Percentiles rank a stretch among this genome's conserved stretches.
These are phyloP conservation scores for Penicillium sp. DNA, from an alignment of 2,329 filamentous ascomycete species.

Conservation along the genomic window DNA sequence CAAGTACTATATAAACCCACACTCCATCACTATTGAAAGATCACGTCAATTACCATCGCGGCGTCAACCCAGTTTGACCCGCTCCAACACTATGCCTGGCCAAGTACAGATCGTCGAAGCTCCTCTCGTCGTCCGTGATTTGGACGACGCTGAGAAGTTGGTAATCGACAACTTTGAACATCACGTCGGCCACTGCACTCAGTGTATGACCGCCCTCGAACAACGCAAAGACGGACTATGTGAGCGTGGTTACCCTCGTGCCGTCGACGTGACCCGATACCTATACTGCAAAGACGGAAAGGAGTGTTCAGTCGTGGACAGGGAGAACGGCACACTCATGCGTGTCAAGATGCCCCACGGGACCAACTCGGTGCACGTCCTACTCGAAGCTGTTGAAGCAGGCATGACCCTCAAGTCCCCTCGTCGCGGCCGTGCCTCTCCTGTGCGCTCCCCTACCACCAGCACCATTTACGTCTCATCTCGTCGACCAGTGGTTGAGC, in stretches of 20 bases:
- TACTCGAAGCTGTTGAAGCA: slow-evolving; percentile 42
- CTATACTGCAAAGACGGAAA: slow-evolving; percentile 35
- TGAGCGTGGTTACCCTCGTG: slow-evolving; percentile 32
- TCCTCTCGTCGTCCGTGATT: slow-evolving; percentile 31
- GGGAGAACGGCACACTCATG: slow-evolving; percentile 34
- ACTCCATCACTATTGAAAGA: slow-evolving; percentile 18
- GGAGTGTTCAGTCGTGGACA: slow-evolving; percentile 42
- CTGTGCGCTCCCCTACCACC: slow-evolving; percentile 17
- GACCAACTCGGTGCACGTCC: slow-evolving; percentile 31
- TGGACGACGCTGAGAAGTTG: slow-evolving; percentile 34
- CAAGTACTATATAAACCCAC: slow-evolving; percentile 22
- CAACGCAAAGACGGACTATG: slow-evolving; percentile 30
- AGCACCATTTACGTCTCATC: slow-evolving; percentile 31
- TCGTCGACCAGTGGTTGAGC: slow-evolving; percentile 19
- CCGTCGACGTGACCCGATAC: slow-evolving; percentile 34
- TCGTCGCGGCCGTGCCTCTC: slow-evolving; percentile 12
- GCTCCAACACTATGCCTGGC: slow-evolving; percentile 30
- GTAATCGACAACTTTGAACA: slow-evolving; percentile 36
- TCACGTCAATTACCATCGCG: slow-evolving; percentile 15
- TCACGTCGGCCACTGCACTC: slow-evolving; percentile 34
- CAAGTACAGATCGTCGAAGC: slow-evolving; percentile 23
- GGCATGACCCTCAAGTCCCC: slow-evolving; percentile 31
- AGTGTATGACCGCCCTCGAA: slow-evolving; percentile 29
- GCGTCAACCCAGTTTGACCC: slow-evolving; percentile 18
- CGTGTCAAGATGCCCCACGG: slow-evolving; percentile 42